A percentile compares a stretch with the other conserved stretches of the same genome.
Conservation (phyloP, 2,329 filamentous ascomycete genomes). For the Juglanconis sp. region DNA sequence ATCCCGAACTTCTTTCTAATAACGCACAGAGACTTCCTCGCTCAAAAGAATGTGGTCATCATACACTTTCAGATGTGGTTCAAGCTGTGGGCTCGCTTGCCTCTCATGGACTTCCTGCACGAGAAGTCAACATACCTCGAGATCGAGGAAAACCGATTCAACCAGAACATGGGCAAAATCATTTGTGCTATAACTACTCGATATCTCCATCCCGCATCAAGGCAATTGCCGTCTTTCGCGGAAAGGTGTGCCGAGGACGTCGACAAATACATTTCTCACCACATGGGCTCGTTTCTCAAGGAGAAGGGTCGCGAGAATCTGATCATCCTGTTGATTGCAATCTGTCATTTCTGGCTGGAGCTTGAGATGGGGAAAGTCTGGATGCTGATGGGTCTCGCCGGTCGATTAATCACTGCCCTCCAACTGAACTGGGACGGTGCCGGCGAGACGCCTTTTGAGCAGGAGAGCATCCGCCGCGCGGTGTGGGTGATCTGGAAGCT, state of each 20-base stretch:
- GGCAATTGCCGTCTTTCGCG: conserved; percentile 31
- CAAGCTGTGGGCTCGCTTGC: conserved; percentile 35
- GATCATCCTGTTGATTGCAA: conserved; percentile 34
- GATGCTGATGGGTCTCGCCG: conserved; percentile 36
- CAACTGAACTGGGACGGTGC: conserved; percentile 38
- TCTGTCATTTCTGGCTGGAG: conserved; percentile 35
- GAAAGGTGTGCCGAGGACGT: conserved; percentile 36
- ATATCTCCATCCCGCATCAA: conserved; percentile 32
- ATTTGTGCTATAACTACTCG: conserved; percentile 36
- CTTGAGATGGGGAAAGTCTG: conserved; percentile 37
- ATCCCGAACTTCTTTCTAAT: not conserved
- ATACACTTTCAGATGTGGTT: conserved; percentile 38
- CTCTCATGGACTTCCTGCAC: conserved; percentile 38
- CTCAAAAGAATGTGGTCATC: conserved; percentile 32
- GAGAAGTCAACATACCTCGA: conserved; percentile 32
- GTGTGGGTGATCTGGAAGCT: conserved; percentile 38
- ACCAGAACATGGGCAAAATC: conserved; percentile 34
- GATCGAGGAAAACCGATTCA: conserved; percentile 34
- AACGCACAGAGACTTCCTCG: conserved; percentile 27
- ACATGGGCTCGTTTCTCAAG: conserved; percentile 36
- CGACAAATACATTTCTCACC: conserved; percentile 37
- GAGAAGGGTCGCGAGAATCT: conserved; percentile 20
- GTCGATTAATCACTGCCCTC: conserved; percentile 35
- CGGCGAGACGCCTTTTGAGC: conserved; percentile 31
- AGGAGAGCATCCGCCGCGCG: conserved; percentile 34